phyloP scores from a whole-genome alignment of 495 filamentous ascomycete genomes.

The Amphirosellinia nigrospora region DNA sequence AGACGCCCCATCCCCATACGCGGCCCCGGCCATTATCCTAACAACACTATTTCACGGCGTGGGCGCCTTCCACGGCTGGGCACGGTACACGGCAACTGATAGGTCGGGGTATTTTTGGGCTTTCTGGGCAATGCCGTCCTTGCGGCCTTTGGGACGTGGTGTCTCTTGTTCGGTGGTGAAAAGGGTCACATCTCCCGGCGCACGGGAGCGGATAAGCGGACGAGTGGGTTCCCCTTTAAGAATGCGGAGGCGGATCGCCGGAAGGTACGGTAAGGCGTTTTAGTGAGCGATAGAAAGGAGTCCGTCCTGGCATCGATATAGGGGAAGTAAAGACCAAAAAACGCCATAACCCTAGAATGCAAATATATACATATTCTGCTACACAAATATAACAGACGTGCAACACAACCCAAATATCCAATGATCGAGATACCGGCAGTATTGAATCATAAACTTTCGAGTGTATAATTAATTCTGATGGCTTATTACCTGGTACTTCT shows the following conservation, averaged over 20 bases:
- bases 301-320: background rate
- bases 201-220: slow-evolving; percentile 81
- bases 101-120: slow-evolving; percentile 63
- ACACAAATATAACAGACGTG: too few relatives aligned
- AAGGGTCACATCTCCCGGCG: slow-evolving; percentile 67
- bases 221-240: slow-evolving; percentile 80
- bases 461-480: background rate
- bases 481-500: background rate
- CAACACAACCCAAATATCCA: background rate
- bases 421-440: background rate
- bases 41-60: slow-evolving; percentile 68
- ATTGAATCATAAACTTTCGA: background rate
- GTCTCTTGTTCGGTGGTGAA: slow-evolving; percentile 72
- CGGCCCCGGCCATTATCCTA: slow-evolving; percentile 68
- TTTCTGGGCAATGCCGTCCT: slow-evolving; percentile 57
- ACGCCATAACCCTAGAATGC: too few relatives aligned
- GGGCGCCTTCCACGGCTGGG: slow-evolving; percentile 72
- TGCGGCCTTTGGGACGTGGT: slow-evolving; percentile 72
- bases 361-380: background rate
- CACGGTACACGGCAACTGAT: slow-evolving; percentile 60
- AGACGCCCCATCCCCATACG: slow-evolving; percentile 61
- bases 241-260: slow-evolving; percentile 48
- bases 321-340: background rate
- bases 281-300: background rate
- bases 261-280: slow-evolving; percentile 14